Evolutionary conservation across 1,284 basidiomycete species (phyloP).

Genomic region (Takashimella koratensis): DNA sequence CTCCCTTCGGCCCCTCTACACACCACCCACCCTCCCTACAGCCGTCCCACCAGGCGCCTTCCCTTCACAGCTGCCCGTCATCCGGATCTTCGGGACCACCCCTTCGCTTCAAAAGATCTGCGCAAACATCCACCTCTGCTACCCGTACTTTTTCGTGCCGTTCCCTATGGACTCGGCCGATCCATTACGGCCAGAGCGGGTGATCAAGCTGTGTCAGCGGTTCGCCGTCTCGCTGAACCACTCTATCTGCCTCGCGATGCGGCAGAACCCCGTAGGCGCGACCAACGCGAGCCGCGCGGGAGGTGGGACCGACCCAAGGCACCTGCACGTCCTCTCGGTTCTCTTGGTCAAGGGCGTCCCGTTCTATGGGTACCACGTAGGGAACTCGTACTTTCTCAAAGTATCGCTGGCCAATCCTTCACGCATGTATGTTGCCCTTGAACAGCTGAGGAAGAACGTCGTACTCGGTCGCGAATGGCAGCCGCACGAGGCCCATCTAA

Average conservation of each 20-base stretch:
- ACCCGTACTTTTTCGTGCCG: conserved; percentile 57
- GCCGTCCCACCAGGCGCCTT: conserved; percentile 42
- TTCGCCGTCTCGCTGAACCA: conserved; percentile 47
- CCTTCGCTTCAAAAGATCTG: conserved; percentile 74
- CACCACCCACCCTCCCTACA: conserved; percentile 58
- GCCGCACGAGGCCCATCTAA: conserved; percentile 86
- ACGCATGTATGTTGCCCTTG: conserved; percentile 63
- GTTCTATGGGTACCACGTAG: conserved; percentile 91
- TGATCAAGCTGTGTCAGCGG: conserved; percentile 44
- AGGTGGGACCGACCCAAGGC: conserved; percentile 43
- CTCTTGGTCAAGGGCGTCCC: conserved; percentile 88
- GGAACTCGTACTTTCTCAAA: conserved; percentile 85
- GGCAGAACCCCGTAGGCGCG: conserved; percentile 39
- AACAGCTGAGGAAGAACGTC: conserved; percentile 72
- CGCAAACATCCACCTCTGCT: conserved; percentile 76
- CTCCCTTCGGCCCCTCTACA: conserved; percentile 28
- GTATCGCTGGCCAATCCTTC: conserved; percentile 72
- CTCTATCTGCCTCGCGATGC: conserved; percentile 44
- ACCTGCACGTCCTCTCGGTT: conserved; percentile 58
- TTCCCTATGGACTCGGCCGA: conserved; percentile 52
- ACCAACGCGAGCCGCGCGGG: conserved; percentile 24
- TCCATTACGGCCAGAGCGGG: conserved; percentile 45
- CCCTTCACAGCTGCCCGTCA: conserved; percentile 66
- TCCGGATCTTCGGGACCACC: conserved; percentile 83
- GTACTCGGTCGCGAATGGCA: conserved; percentile 73